Base-by-base conservation (phyloP, 495 filamentous ascomycete species). In the Aspergillus olivimuriae region DNA sequence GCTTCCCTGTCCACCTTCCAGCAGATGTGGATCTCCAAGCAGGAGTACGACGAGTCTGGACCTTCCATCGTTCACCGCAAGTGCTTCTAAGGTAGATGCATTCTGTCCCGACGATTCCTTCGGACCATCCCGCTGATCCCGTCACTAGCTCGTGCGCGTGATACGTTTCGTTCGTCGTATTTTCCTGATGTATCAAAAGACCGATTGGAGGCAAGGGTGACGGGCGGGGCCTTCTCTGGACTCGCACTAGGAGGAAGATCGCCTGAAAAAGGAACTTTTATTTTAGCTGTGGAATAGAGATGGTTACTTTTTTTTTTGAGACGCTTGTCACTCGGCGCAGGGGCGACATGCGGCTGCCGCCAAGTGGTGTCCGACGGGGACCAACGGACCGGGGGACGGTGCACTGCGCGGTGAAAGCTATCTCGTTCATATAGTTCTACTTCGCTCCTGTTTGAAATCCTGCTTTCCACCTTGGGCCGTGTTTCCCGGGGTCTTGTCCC, bases 11-110 rank as follows among this genome's bases (percentile, higher is more conserved):
- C 92, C 47, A 97, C 92, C 74, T 97, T 97, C 89, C 92, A 98
- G 77, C 92, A 97, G 78, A 98, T 98, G 94, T 98, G 92, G 92
- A 97, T 98, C 84, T 98, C 92, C 53, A 98, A 98, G 87, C 92
- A 98, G 78, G 92, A 97, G 80, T 97, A 97, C 81, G 92, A 98
- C 76, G 92, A 98, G 86, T 89, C 83, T 69, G 92, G 92, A 71
- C 92, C 92, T 60, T 95, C 89, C 58, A 97, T 98, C 66, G 92
- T 98, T 57, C 92, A 98, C 84, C 90, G 92, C 87, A 98, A 98
- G 87, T 98, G 89, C 86, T 95, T 95, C 85, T 95, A 95, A 94
- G 81, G 52, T 59, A 55, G 33, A 6, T 12, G 7, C 24, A 18
- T 20, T 14, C 19, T 35, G 6, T 41, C 14, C 14, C 23, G 4